phyloP scores from a whole-genome alignment of 805 yeast genomes.

The Starmerella sp. region DNA sequence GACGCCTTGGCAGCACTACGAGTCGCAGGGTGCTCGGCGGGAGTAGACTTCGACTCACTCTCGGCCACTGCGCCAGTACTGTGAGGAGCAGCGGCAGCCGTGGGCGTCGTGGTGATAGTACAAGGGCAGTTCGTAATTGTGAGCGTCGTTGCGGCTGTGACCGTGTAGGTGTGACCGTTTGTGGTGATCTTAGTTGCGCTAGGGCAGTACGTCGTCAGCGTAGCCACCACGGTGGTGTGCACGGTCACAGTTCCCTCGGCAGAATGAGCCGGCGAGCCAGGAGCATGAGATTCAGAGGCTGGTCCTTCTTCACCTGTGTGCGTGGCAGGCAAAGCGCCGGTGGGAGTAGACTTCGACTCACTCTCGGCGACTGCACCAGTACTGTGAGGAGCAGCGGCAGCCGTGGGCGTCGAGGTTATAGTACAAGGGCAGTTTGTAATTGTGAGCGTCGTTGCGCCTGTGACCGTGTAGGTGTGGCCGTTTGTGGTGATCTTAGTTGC shows the following conservation, averaged over 20 bases:
- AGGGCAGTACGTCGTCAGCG: constrained; percentile 36
- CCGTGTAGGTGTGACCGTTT: constrained; percentile 25
- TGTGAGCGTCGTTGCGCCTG: constrained; percentile 69
- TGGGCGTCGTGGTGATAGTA: constrained; percentile 33
- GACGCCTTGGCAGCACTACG: too few relatives aligned
- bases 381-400: too few relatives aligned
- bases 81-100: too few relatives aligned
- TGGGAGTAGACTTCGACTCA: too few relatives aligned
- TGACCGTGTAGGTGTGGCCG: constrained; percentile 31
- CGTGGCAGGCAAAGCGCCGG: too few relatives aligned
- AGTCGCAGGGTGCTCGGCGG: too few relatives aligned
- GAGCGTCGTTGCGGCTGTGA: constrained; percentile 64
- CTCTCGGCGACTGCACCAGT: too few relatives aligned
- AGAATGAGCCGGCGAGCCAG: too few relatives aligned
- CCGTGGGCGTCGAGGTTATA: constrained; percentile 26
- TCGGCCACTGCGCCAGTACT: too few relatives aligned
- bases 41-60: too few relatives aligned
- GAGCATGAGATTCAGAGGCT: too few relatives aligned
- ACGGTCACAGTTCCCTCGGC: constrained; percentile 32
- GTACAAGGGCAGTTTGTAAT: constrained; percentile 82
- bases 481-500: constrained; percentile 47
- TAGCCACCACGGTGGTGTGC: constrained; percentile 27
- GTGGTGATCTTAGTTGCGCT: constrained; percentile 48
- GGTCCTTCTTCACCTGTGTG: too few relatives aligned
- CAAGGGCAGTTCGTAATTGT: constrained; percentile 82